Conservation (phyloP, 805 yeast species). For the Candida montana region DNA sequence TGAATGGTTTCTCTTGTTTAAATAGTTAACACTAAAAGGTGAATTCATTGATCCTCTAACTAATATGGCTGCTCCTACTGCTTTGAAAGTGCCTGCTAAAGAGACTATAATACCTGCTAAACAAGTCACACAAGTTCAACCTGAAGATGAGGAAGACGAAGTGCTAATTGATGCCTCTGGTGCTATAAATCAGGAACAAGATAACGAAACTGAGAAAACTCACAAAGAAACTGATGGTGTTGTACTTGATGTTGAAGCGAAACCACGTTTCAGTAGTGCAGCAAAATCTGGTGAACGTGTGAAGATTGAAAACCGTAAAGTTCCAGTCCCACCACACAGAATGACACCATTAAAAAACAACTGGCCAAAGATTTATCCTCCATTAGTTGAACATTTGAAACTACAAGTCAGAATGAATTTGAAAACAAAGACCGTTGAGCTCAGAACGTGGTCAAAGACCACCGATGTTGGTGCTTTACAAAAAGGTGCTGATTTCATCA, state of each 20-base stretch:
- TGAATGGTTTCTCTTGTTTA: too few species aligned
- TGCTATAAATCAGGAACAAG: constrained; percentile 17
- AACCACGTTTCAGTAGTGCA: constrained; percentile 78
- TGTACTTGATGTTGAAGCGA: constrained; percentile 71
- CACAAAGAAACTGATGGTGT: constrained; percentile 28
- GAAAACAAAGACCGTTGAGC: constrained; percentile 79
- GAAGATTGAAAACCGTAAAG: constrained; percentile 80
- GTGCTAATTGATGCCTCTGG: constrained; percentile 34
- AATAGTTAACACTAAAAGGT: too few species aligned
- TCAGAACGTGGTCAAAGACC: constrained; percentile 75
- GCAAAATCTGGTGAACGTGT: constrained; percentile 55
- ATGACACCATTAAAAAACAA: constrained; percentile 86
- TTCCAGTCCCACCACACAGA: constrained; percentile 95
- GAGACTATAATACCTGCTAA: not conserved
- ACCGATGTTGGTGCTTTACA: constrained; percentile 93
- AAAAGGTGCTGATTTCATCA: constrained; percentile 95
- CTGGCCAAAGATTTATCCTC: constrained; percentile 95
- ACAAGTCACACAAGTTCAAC: constrained; percentile 1
- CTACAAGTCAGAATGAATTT: constrained; percentile 95
- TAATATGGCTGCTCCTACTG: constrained; percentile 43
- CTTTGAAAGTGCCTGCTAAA: constrained; percentile 21
- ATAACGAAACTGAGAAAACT: constrained; percentile 14
- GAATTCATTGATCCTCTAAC: not conserved
- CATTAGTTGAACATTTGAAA: constrained; percentile 90
- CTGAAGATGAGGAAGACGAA: constrained; percentile 31